Evolutionary conservation across 306 rosid species (phyloP).

Genomic region (Lathyrus tuberosus): DNA sequence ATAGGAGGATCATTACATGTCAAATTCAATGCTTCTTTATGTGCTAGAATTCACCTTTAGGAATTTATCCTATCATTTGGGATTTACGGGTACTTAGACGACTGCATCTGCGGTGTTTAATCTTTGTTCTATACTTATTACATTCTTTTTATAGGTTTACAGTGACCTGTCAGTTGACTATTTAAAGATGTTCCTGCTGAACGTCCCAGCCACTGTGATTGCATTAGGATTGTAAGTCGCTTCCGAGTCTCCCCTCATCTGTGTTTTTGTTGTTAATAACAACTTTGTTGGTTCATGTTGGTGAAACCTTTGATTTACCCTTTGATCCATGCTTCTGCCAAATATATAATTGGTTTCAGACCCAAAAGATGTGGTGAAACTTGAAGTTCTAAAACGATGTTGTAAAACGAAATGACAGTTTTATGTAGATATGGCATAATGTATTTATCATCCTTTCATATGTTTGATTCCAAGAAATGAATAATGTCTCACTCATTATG

Average conservation of each 20-base stretch:
- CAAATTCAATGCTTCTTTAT: conserved; percentile 25
- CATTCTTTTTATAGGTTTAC: conserved; percentile 62
- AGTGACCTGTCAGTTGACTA: conserved; percentile 90
- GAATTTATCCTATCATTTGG: conserved; percentile 11
- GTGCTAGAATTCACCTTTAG: conserved; percentile 3
- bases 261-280: too few species aligned
- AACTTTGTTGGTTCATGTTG: too few species aligned
- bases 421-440: too few species aligned
- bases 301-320: too few species aligned
- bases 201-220: conserved; percentile 84
- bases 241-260: background rate
- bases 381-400: too few species aligned
- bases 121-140: conserved; percentile 33
- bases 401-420: too few species aligned
- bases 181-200: conserved; percentile 83
- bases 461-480: too few species aligned
- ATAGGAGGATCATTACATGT: conserved; percentile 10
- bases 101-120: background rate
- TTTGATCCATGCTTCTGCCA: too few species aligned
- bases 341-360: too few species aligned
- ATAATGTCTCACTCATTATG: too few species aligned
- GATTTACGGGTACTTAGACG: conserved; percentile 16
- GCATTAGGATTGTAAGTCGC: conserved; percentile 84
- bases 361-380: too few species aligned
- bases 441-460: too few species aligned